phyloP scores from a whole-genome alignment of 441 rosid species.

The Aleurites moluccanus region DNA sequence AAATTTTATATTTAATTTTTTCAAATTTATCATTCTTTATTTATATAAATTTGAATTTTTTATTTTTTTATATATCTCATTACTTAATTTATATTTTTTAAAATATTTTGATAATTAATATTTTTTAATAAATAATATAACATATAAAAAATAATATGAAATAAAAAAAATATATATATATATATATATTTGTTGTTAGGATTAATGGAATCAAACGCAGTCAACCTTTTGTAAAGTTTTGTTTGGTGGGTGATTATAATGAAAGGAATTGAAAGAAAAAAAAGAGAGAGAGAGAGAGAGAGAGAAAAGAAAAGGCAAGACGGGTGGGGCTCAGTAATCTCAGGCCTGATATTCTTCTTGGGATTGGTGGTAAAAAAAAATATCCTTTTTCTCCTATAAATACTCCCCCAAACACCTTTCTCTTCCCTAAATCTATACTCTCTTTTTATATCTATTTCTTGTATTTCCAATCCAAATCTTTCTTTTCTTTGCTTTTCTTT shows the following conservation, averaged over 20 bases:
- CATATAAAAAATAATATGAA: too few relatives aligned
- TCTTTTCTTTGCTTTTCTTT: neutral
- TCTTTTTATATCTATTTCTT: slow-evolving; percentile 1
- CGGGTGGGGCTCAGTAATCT: slow-evolving; percentile 39
- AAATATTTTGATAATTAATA: too few relatives aligned
- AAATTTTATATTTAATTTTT: too few relatives aligned
- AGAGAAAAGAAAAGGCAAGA: neutral
- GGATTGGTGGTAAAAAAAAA: slow-evolving; percentile 66
- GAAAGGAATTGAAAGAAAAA: neutral
- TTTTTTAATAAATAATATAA: too few relatives aligned
- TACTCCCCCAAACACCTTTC: slow-evolving; percentile 23
- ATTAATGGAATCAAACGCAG: slow-evolving; percentile 33
- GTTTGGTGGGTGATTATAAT: neutral
- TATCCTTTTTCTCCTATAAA: slow-evolving; percentile 43
- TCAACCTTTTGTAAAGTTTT: slow-evolving; percentile 26
- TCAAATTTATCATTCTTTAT: too few relatives aligned
- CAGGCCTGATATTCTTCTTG: slow-evolving; percentile 82
- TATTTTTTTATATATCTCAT: too few relatives aligned
- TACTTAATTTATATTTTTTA: too few relatives aligned
- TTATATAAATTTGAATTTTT: too few relatives aligned
- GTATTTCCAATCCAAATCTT: neutral
- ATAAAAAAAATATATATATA: too few relatives aligned
- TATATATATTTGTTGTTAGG: slow-evolving; percentile 11
- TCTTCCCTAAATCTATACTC: slow-evolving; percentile 19
- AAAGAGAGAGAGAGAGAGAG: neutral